Percentiles rank a stretch among this genome's conserved stretches.
Conservation (phyloP, 2,329 filamentous ascomycete species). For the Fusarium euwallaceae region DNA sequence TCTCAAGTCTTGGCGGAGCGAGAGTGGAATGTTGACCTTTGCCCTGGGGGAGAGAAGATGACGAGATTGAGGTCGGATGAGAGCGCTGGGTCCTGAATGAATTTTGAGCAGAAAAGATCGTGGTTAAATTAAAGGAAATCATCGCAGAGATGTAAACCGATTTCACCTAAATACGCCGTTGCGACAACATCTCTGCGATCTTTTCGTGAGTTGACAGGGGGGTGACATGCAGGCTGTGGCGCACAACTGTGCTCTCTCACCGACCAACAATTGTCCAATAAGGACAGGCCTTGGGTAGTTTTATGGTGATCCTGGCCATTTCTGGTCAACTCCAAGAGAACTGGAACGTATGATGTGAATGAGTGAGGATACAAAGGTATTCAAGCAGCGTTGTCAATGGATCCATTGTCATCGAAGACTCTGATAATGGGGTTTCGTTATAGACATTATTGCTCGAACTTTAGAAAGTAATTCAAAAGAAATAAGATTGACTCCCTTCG, state of each 20-base stretch:
- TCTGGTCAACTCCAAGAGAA: not conserved
- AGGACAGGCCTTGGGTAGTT: not conserved
- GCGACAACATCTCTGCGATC: not conserved
- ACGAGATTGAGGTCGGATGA: not conserved
- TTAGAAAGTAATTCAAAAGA: not conserved
- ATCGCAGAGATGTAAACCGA: not conserved
- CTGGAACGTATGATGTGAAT: not conserved
- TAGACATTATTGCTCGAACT: not conserved
- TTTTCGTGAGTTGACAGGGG: not conserved
- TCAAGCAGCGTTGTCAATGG: not conserved
- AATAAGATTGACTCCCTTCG: not conserved
- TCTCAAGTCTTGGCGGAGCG: not conserved
- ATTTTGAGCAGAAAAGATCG: not conserved
- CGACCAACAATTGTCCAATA: not conserved
- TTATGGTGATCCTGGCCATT: not conserved
- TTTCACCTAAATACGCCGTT: not conserved
- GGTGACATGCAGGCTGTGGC: not conserved
- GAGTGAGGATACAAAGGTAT: not conserved
- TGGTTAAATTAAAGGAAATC: not conserved
- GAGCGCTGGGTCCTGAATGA: not conserved
- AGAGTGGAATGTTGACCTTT: not conserved
- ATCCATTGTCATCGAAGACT: not conserved
- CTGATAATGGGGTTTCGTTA: rapidly evolving
- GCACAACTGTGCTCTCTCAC: not conserved
- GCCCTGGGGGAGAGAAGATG: not conserved